phyloP scores from a whole-genome alignment of 164 flowering plant genomes.

The Chimonanthus praecox region DNA sequence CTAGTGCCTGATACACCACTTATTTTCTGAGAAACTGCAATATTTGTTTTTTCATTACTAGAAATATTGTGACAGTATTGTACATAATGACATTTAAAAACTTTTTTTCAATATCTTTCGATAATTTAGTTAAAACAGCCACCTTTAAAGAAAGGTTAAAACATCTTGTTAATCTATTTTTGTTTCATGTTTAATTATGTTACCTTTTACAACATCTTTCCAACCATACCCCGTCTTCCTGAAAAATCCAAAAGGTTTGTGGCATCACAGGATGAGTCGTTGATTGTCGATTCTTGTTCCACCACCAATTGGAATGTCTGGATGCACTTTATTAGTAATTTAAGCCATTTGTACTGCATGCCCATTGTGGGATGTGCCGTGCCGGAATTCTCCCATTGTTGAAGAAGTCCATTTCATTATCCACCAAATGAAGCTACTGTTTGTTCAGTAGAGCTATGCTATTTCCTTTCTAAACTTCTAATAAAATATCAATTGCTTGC shows the following conservation, averaged over 20 bases:
- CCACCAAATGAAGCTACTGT: background rate
- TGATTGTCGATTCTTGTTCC: no score
- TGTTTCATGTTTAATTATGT: background rate
- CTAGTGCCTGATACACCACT: background rate
- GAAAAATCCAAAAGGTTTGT: background rate
- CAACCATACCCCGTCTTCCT: background rate
- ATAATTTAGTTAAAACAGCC: no score
- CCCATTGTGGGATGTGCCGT: background rate
- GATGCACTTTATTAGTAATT: background rate
- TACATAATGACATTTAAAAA: no score
- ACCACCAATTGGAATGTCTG: background rate
- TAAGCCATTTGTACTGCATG: background rate
- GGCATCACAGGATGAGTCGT: background rate
- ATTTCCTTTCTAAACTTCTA: background rate
- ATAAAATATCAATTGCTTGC: background rate
- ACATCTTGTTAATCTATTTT: no score
- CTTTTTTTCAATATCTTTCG: no score
- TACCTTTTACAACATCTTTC: no score
- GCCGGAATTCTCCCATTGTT: background rate
- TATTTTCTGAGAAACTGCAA: background rate
- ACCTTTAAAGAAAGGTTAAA: no score
- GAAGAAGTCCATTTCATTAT: background rate
- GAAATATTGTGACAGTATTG: no score
- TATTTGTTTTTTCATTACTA: no score
- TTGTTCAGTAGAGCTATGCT: background rate